Evolutionary conservation across 331 rosid species (phyloP).

Genomic region (Arachis monticola): DNA sequence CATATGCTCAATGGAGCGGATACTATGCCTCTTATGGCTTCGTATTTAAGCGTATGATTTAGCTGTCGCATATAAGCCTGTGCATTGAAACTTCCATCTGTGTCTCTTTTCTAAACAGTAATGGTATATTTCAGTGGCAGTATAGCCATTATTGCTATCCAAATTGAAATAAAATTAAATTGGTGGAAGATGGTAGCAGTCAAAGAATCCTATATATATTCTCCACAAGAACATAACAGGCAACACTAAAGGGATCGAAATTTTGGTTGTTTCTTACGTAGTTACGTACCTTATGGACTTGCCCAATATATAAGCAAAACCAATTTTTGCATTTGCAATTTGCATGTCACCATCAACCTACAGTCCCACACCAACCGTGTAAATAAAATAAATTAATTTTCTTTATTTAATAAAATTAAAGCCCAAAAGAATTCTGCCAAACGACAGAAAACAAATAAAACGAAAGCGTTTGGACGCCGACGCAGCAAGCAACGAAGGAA

Average conservation of each 20-base stretch:
- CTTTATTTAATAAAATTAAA: too few species aligned
- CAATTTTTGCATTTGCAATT: conserved; percentile 31
- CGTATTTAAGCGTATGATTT: not conserved
- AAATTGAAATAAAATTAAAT: too few species aligned
- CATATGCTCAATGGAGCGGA: not conserved
- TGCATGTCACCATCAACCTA: too few species aligned
- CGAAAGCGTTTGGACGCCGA: conserved; percentile 25
- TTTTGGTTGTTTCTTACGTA: not conserved
- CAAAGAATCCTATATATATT: not conserved
- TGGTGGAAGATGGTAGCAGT: not conserved
- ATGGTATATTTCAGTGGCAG: not conserved
- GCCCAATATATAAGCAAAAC: conserved; percentile 37
- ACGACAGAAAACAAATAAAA: not conserved
- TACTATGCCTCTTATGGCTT: not conserved
- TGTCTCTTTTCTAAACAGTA: too few species aligned
- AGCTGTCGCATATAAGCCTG: not conserved
- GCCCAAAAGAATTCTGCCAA: not conserved
- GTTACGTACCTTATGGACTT: conserved; percentile 23
- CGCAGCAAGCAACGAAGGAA: conserved; percentile 19
- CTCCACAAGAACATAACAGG: not conserved
- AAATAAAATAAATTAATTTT: too few species aligned
- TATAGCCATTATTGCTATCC: too few species aligned
- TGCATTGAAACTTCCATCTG: conserved; percentile 8
- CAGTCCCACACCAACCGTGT: too few species aligned
- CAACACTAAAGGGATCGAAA: not conserved